These are phyloP conservation scores for Aspergillus japonicus DNA, from an alignment of 2,329 filamentous ascomycete species.

Conservation along the genomic window DNA sequence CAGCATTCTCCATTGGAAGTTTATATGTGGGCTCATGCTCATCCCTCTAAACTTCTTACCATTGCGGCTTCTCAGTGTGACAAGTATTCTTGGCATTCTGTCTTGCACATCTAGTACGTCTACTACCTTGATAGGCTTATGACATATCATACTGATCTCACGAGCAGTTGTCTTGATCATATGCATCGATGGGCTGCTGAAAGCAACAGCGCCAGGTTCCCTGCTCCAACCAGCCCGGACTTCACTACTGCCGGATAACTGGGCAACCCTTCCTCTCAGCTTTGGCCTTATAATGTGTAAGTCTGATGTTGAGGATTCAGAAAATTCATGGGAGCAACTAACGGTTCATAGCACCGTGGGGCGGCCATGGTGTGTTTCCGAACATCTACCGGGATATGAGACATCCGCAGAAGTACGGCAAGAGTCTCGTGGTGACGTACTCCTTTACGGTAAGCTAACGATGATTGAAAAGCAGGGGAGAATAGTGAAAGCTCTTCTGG, in stretches of 20 bases:
- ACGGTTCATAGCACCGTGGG: conserved; percentile 57
- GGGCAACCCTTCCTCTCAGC: conserved; percentile 81
- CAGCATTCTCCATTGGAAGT: conserved; percentile 74
- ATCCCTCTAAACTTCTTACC: conserved; percentile 83
- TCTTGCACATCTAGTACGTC: conserved; percentile 81
- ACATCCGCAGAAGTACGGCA: conserved; percentile 76
- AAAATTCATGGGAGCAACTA: conserved; percentile 2
- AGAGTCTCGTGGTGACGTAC: conserved; percentile 77
- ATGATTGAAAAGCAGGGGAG: neutral
- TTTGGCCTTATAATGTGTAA: conserved; percentile 83
- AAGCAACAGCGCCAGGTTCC: conserved; percentile 75
- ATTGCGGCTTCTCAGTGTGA: conserved; percentile 79
- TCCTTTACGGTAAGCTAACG: conserved; percentile 68
- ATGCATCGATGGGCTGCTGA: conserved; percentile 81
- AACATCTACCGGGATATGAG: conserved; percentile 79
- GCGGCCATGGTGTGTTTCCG: conserved; percentile 73
- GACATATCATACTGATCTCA: conserved; percentile 28
- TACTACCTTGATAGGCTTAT: neutral
- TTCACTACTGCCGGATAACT: conserved; percentile 79
- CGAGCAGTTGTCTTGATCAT: conserved; percentile 74
- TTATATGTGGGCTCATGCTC: conserved; percentile 74
- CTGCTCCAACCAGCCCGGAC: conserved; percentile 76
- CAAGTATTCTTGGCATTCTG: conserved; percentile 88
- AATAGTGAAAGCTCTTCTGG: neutral
- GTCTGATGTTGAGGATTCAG: conserved; percentile 13